A percentile compares a stretch with the other conserved stretches of the same genome.
Evolutionary conservation across 2,329 filamentous ascomycete species (phyloP).

Genomic region (Neofusicoccum sp.): DNA sequence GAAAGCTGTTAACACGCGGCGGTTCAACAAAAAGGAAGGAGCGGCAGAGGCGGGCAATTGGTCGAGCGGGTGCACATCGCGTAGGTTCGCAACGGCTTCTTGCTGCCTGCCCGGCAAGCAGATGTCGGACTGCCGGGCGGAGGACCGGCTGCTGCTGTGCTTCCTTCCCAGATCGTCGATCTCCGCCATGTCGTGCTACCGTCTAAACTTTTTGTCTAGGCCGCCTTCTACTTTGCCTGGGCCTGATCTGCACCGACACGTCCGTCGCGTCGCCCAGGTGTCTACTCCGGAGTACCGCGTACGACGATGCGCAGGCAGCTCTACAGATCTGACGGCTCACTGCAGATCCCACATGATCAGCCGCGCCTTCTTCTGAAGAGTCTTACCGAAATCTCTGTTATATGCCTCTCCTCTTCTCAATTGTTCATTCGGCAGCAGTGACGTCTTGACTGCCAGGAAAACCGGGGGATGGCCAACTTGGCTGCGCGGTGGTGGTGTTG

Average conservation of each 20-base stretch:
- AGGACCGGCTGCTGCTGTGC: not conserved
- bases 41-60: not conserved
- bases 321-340: too few relatives aligned
- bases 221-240: too few relatives aligned
- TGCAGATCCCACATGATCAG: too few relatives aligned
- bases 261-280: too few relatives aligned
- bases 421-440: not conserved
- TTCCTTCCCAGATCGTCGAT: constrained; percentile 1
- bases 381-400: not conserved
- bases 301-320: too few relatives aligned
- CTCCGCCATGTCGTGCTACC: constrained; percentile 4
- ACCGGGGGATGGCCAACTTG: not conserved
- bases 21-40: not conserved
- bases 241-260: too few relatives aligned
- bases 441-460: not conserved
- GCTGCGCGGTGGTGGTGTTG: not conserved
- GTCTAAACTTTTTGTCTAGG: not conserved
- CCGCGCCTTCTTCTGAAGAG: not conserved
- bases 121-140: not conserved
- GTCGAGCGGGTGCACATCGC: not conserved
- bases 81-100: not conserved
- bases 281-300: too few relatives aligned
- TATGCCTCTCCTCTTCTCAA: not conserved
- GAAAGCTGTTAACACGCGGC: not conserved
- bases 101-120: not conserved